A percentile compares a stretch with the other conserved stretches of the same genome.
phyloP scores from a whole-genome alignment of 169 alveolate genomes.

The Babesia microti region DNA sequence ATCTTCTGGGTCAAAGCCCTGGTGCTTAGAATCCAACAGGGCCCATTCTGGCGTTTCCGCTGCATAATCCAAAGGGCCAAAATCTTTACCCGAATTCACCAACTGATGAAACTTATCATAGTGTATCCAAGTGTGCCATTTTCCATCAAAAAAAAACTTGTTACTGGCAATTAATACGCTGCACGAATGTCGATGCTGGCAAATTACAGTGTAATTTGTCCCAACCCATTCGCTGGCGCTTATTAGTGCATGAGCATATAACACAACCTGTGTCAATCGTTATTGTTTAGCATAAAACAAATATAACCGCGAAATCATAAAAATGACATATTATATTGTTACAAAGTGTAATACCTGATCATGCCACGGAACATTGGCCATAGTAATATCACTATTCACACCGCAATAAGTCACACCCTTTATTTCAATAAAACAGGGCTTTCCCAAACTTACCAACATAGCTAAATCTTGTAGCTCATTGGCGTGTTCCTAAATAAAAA shows the following conservation, averaged over 20 bases:
- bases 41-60: conserved; percentile 79
- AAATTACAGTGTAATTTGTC: conserved; percentile 64
- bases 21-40: conserved; percentile 62
- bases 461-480: conserved; percentile 61
- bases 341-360: conserved; percentile 47
- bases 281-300: neutral
- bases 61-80: conserved; percentile 64
- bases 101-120: conserved; percentile 66
- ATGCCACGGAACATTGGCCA: conserved; percentile 72
- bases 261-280: conserved; percentile 17
- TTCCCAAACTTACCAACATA: conserved; percentile 55
- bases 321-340: neutral
- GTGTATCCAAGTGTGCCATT: conserved; percentile 81
- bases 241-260: conserved; percentile 38
- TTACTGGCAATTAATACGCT: conserved; percentile 62
- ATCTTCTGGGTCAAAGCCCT: conserved; percentile 73
- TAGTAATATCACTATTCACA: conserved; percentile 65
- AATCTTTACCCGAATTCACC: conserved; percentile 41
- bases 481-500: conserved; percentile 18
- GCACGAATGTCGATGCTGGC: conserved; percentile 78
- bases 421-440: conserved; percentile 74
- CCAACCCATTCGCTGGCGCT: conserved; percentile 17
- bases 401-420: conserved; percentile 82
- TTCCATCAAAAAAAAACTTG: conserved; percentile 53
- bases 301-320: neutral